A percentile compares a stretch with the other conserved stretches of the same genome.
Conservation (phyloP, 768 basidiomycete genomes). For the Bullera alba region DNA sequence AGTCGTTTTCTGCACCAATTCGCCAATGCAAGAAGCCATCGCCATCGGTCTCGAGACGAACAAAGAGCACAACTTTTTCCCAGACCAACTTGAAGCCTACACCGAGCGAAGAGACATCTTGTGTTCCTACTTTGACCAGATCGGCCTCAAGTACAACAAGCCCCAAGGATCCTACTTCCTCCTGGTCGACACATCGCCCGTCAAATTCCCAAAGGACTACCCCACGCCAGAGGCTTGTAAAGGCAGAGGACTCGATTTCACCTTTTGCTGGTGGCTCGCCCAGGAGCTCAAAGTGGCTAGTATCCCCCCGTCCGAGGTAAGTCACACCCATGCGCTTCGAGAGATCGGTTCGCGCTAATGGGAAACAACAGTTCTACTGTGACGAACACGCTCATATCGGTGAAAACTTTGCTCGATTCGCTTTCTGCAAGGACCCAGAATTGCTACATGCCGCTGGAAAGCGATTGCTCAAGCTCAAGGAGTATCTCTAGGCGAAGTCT, state of each 20-base stretch:
- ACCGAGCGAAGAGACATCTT: constrained; percentile 70
- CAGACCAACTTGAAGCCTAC: constrained; percentile 68
- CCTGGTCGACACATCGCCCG: constrained; percentile 51
- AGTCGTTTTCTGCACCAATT: constrained; percentile 91
- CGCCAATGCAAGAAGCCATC: constrained; percentile 88
- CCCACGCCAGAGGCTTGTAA: constrained; percentile 67
- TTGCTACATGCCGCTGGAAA: constrained; percentile 75
- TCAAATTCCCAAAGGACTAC: constrained; percentile 77
- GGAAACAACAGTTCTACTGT: constrained; percentile 70
- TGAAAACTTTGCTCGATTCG: constrained; percentile 78
- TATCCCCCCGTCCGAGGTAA: constrained; percentile 90
- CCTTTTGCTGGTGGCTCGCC: constrained; percentile 94
- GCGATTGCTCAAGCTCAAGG: constrained; percentile 65
- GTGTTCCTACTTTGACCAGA: constrained; percentile 66
- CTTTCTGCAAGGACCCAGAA: constrained; percentile 82
- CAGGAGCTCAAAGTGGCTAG: constrained; percentile 82
- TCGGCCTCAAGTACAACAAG: constrained; percentile 76
- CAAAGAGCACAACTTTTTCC: constrained; percentile 64
- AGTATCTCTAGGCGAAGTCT: constrained; percentile 59
- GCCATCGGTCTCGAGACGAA: constrained; percentile 84
- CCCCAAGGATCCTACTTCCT: constrained; percentile 91
- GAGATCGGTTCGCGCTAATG: no score
- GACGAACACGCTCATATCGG: constrained; percentile 77
- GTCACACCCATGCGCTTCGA: no score
- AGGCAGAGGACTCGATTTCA: constrained; percentile 82